Base-by-base conservation (phyloP, 306 rosid genomes). In the Gastrolobium bilobum region DNA sequence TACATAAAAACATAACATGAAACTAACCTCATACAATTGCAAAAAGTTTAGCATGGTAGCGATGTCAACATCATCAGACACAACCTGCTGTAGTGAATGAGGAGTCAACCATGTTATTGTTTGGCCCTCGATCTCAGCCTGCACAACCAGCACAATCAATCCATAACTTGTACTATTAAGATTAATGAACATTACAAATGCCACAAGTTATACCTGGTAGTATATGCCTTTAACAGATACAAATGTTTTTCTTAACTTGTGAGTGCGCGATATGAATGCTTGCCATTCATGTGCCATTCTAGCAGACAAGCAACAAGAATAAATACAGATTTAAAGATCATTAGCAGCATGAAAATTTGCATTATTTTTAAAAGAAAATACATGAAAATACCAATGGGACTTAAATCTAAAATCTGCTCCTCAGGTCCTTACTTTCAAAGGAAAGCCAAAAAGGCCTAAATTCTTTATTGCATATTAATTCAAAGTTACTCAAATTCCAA, bases 261-360 rank as follows among this genome's bases (percentile, higher is more conserved):
- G 95, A 82, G 88, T 88, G 10, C 92, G 94, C 44, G 96, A 91
- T 65, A 91, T 67, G 71, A 84, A 95, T 20, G 97, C 98, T 72
- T 88, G 97, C 99, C 99, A 95, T 86, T 95, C 97, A 84, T 95
- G 98, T 29, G 94, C 92, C 92, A 95, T 51, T 81, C 99, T 94
- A 74, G 37, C 50, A 56, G 59, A 34, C 11, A 38, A 60, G 29
- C 30, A 70, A 80, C 30, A 64, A 31, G 51, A 64, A 64, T 40
- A 76, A 81, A 68, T 5, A 52, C 39, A 67, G 42, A 38, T 14
- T 35, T 14, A 39, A 42, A 58, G 53, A 56, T 70, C 34, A 50
- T 34, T 34, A 37, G 35, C 33, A 68, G 35, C 65, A 60, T 2
- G 7, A 60, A 42, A 79, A 9, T 5, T 46, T 4, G 34, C 47